Evolutionary conservation across 1,139 yeast genomes (phyloP), one percentile per base, ranked within the genome.

Genomic region (Pichia sp.): DNA sequence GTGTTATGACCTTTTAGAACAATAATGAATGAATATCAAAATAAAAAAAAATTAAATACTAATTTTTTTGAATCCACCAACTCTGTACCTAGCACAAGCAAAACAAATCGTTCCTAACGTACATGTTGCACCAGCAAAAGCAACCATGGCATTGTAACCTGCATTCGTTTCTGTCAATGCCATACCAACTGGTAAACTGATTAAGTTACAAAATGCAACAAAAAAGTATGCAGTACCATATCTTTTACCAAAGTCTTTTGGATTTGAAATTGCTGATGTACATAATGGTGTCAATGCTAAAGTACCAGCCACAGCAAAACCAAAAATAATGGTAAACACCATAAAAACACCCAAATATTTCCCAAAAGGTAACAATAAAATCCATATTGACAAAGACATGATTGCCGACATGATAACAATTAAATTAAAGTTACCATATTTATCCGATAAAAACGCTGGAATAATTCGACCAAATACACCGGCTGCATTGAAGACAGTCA

Each of bases 401-500:
- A 47, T 73, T 58, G n/a, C 67, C 28, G 57, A 78, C 64, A 67
- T 79, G 70, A 27, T 63, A 52, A 34, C 67, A 62, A 77, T 76
- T 22, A 82, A 71, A 60, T 83, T 84, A 65, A 78, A 83, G 41
- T 79, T 70, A 0, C 90, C 90, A 53, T 65, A 73, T 53, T 71
- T 78, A 54, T 84, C 85, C 0, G 83, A 75, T 11, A 76, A 57
- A 33, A 70, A 65, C 0, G 83, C 82, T 0, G 87, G 84, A 8
- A 80, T 59, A 52, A 75, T 74, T 54, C 89, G 68, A 1, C 88
- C 89, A 4, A 75, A 57, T 18, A 81, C 72, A 7, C 88, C 87
- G 2, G 79, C 70, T 1, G 81, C 83, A 66, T 82, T 84, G 60
- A 75, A 71, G 11, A 79, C 71, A 0, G 87, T 81, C 41, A 82